phyloP scores from a whole-genome alignment of 306 rosid species.

The Ormosia emarginata region DNA sequence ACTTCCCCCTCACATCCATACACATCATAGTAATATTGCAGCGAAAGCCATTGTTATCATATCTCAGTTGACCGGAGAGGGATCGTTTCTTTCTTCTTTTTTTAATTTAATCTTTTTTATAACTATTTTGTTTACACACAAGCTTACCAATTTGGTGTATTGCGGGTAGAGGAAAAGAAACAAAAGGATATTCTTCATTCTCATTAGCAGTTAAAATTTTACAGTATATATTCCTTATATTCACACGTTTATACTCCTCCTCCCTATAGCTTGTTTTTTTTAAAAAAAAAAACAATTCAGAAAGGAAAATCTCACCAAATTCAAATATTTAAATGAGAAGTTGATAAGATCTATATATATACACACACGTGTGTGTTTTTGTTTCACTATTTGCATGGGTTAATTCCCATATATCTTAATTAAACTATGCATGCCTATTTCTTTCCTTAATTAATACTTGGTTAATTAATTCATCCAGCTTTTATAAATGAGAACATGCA shows the following conservation, averaged over 20 bases:
- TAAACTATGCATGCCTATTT: background rate
- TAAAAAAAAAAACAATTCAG: no score
- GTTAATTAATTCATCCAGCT: background rate
- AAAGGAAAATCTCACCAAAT: constrained; percentile 3
- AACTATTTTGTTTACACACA: background rate
- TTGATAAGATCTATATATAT: background rate
- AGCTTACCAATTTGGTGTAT: background rate
- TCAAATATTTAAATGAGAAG: background rate
- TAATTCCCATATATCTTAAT: background rate
- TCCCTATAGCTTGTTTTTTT: background rate
- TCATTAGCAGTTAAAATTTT: constrained; percentile 19
- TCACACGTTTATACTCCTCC: constrained; percentile 9
- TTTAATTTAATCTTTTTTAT: background rate
- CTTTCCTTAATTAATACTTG: constrained; percentile 7
- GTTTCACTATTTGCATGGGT: constrained; percentile 18
- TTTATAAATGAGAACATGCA: constrained; percentile 25
- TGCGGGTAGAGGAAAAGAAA: background rate
- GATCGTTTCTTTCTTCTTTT: background rate
- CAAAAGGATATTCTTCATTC: constrained; percentile 19
- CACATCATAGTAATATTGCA: constrained; percentile 35
- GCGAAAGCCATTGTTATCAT: constrained; percentile 26
- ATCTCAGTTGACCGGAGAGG: constrained; percentile 15
- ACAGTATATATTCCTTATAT: constrained; percentile 1
- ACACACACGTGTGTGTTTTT: background rate
- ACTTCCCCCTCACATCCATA: constrained; percentile 20